Base-by-base conservation (phyloP, 1,284 basidiomycete genomes). In the Rhodotorula sp. region DNA sequence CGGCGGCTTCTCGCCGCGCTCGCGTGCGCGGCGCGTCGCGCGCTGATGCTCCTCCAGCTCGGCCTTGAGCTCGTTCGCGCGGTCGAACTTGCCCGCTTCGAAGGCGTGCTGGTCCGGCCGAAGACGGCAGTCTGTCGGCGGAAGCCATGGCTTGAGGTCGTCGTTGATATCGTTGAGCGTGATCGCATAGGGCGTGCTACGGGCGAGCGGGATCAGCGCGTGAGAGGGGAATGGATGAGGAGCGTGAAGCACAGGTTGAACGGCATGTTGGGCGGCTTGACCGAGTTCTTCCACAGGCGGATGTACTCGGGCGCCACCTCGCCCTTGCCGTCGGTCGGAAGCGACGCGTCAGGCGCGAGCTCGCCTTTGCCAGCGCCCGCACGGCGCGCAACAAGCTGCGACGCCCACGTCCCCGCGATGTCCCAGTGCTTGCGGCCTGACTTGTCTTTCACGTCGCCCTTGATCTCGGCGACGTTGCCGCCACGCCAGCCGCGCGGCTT, bases 401-500 rank as follows among this genome's bases (percentile, higher is more conserved):
- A 91, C 81, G 92, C 94, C 96, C 96, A 99, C 19, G 94, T 87
- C 17, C 96, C 96, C 0, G 95, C 94, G 75, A 98, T 94, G 74
- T 97, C 94, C 84, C 95, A 94, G 0, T 84, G 86, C 54, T 89
- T 83, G 41, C 86, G 84, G 41, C 91, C 94, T 0, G 84, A 78
- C 2, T 86, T 82, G 79, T 92, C 89, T 71, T 86, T 83, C 41
- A 97, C 94, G 55, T 87, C 86, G 8, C 96, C 96, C 27, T 90
- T 90, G 79, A 98, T 94, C 82, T 98, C 95, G 78, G 87, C 94
- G 0, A 94, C 92, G 75, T 95, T 91, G 79, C 88, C 91, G 41
- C 92, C 93, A 71, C 94, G 85, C 95, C 96, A 98, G 13, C 93
- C 92, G 71, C 95, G 86, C 2, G 95, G 95, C 83, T 97, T 97